Evolutionary conservation across 148 eudicot genomes (phyloP).

Genomic region (Salicornia ramosissima): DNA sequence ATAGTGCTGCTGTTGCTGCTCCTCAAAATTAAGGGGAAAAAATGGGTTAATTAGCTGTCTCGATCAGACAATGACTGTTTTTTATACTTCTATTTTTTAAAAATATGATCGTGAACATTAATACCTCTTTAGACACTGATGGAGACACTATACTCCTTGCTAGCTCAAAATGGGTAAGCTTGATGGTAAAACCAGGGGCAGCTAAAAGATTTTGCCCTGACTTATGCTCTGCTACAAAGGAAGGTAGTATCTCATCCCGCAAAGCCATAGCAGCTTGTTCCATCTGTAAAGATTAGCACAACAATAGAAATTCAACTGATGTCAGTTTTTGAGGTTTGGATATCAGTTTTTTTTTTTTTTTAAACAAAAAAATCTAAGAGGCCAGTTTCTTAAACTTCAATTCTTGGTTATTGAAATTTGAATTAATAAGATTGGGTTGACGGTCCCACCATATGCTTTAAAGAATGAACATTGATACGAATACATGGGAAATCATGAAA

Average conservation of each 20-base stretch:
- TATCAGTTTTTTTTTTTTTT: background rate
- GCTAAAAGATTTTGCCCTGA: background rate
- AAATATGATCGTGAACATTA: background rate
- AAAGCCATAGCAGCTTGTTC: background rate
- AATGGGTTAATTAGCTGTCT: too few species aligned
- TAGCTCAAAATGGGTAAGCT: background rate
- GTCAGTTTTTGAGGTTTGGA: background rate
- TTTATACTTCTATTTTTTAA: too few species aligned
- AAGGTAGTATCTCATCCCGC: background rate
- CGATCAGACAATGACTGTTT: conserved; percentile 4
- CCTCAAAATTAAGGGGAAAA: too few species aligned
- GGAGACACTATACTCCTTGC: background rate
- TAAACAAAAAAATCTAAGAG: too few species aligned
- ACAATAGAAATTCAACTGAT: background rate
- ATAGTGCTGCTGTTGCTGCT: conserved; percentile 5
- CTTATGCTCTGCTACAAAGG: background rate
- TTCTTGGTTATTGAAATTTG: too few species aligned
- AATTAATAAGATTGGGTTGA: background rate
- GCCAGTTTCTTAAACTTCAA: background rate
- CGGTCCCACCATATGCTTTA: background rate
- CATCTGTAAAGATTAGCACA: background rate
- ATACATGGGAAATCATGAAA: background rate
- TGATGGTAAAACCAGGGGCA: background rate
- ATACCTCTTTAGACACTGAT: conserved; percentile 2
- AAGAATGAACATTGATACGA: background rate